phyloP scores from a whole-genome alignment of 768 basidiomycete species.

The Suillus fuscotomentosus region DNA sequence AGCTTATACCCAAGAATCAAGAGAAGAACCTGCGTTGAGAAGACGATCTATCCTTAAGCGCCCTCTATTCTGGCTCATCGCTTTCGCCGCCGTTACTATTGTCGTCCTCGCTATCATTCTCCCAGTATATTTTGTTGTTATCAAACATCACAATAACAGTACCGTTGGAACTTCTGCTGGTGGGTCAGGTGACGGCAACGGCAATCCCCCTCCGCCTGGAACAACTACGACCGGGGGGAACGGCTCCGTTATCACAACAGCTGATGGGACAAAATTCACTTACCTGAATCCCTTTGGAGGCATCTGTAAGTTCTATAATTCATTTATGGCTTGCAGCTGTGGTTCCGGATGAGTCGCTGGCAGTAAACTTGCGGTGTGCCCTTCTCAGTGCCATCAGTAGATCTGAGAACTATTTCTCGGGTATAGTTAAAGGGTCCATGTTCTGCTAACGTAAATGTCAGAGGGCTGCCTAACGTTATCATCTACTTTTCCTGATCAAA shows the following conservation, averaged over 20 bases:
- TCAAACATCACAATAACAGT: conserved; percentile 21
- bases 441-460: neutral
- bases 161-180: neutral
- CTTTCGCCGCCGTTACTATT: conserved; percentile 22
- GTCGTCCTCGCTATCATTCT: conserved; percentile 40
- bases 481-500: neutral
- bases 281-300: conserved; percentile 81
- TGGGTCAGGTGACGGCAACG: conserved; percentile 11
- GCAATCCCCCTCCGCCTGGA: conserved; percentile 12
- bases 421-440: neutral
- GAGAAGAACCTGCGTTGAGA: neutral
- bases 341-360: neutral
- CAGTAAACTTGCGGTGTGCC: neutral
- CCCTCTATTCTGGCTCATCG: conserved; percentile 28
- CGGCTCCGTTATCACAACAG: conserved; percentile 62
- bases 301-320: conserved; percentile 48
- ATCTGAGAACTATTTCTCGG: neutral
- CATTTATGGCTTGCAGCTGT: neutral
- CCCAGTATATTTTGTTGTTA: conserved; percentile 35
- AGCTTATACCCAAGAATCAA: conserved; percentile 3
- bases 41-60: conserved; percentile 21
- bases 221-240: conserved; percentile 51
- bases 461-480: neutral
- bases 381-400: neutral
- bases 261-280: conserved; percentile 69